phyloP scores from a whole-genome alignment of 2,329 filamentous ascomycete genomes.

The Ascochyta lentis region DNA sequence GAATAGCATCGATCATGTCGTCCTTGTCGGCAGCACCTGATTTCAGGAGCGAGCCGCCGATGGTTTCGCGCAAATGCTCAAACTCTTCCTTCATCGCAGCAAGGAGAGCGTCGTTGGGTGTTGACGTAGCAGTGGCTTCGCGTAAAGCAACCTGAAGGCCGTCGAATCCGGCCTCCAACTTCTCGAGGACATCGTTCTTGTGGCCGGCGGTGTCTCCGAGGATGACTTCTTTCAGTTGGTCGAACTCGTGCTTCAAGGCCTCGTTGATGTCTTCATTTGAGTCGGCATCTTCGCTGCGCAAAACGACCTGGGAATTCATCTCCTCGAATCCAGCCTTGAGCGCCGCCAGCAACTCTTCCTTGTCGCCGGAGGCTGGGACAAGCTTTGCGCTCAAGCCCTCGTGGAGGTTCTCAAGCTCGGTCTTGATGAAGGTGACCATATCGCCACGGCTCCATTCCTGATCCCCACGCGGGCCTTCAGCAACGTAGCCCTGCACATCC shows the following conservation, averaged over 20 bases:
- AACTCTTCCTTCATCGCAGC: conserved; percentile 65
- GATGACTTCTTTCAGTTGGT: conserved; percentile 79
- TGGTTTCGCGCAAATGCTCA: conserved; percentile 64
- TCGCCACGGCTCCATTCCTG: conserved; percentile 51
- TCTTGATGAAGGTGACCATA: conserved; percentile 58
- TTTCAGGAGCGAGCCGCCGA: conserved; percentile 60
- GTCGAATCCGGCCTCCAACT: conserved; percentile 61
- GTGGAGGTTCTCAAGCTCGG: conserved; percentile 68
- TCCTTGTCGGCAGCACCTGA: conserved; percentile 61
- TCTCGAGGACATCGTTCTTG: conserved; percentile 68
- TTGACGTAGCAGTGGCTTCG: conserved; percentile 33
- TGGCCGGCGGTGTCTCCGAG: conserved; percentile 65
- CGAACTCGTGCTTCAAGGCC: conserved; percentile 80
- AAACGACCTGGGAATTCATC: conserved; percentile 50
- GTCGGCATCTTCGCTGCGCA: conserved; percentile 46
- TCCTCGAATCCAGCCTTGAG: conserved; percentile 50
- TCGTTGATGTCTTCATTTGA: conserved; percentile 62
- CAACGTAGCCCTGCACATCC: conserved; percentile 62
- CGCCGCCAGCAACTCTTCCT: conserved; percentile 49
- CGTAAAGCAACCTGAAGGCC: conserved; percentile 54
- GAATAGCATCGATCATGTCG: conserved; percentile 74
- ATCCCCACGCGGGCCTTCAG: conserved; percentile 53
- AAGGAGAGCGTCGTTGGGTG: conserved; percentile 54
- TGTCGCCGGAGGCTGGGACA: conserved; percentile 36
- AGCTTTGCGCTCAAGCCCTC: conserved; percentile 62